Evolutionary conservation across 1,139 yeast species (phyloP).

Genomic region (Debaryomyces nepalensis): DNA sequence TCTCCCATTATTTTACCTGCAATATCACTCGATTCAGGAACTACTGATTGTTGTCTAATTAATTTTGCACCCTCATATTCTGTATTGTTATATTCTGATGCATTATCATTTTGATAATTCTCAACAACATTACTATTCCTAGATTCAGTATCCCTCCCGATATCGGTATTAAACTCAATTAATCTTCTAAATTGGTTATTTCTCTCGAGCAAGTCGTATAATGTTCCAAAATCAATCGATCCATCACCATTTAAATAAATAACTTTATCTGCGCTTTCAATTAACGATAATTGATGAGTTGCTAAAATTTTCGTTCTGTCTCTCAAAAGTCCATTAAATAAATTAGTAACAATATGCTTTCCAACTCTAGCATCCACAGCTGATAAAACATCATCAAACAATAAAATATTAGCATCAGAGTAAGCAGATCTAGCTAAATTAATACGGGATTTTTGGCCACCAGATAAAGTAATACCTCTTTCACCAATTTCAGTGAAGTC

Average conservation of each 20-base stretch:
- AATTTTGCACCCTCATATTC: constrained; percentile 10
- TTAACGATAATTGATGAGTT: constrained; percentile 42
- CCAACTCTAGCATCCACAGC: constrained; percentile 50
- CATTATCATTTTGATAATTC: constrained; percentile 16
- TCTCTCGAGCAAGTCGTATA: constrained; percentile 29
- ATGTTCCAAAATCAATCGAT: constrained; percentile 38
- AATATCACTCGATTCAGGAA: constrained; percentile 15
- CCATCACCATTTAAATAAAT: constrained; percentile 42
- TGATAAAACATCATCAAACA: constrained; percentile 48
- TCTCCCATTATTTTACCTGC: constrained; percentile 37
- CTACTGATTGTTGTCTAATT: constrained; percentile 8
- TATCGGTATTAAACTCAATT: constrained; percentile 32
- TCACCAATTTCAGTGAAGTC: constrained; percentile 49
- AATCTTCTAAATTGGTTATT: constrained; percentile 34
- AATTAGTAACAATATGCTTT: constrained; percentile 39
- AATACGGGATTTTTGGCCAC: constrained; percentile 50
- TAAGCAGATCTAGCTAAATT: constrained; percentile 50
- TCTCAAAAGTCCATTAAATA: constrained; percentile 36
- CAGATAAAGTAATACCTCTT: constrained; percentile 47
- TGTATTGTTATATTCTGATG: constrained; percentile 21
- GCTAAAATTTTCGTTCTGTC: constrained; percentile 41
- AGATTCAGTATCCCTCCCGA: constrained; percentile 8
- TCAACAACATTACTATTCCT: background rate
- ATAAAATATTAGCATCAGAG: constrained; percentile 35
- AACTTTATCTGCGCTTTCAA: constrained; percentile 38